A percentile compares a stretch with the other conserved stretches of the same genome.
These are phyloP conservation scores for Eucalyptus sp. DNA, from an alignment of 345 rosid species.

Conservation along the genomic window DNA sequence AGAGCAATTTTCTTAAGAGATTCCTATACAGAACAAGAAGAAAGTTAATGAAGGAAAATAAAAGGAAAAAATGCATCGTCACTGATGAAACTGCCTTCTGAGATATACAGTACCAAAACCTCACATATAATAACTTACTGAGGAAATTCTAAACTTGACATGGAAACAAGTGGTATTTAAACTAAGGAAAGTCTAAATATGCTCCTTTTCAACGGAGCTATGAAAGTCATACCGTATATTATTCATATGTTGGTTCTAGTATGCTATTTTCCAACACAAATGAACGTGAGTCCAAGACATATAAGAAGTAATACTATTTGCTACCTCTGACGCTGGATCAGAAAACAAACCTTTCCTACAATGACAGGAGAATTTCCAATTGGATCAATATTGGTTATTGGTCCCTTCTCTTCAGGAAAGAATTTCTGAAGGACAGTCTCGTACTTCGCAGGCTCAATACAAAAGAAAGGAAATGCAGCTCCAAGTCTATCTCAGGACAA, in stretches of 20 bases:
- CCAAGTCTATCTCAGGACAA: slow-evolving; percentile 71
- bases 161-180: not conserved
- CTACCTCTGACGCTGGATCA: not conserved
- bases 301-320: not conserved
- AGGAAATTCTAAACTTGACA: not conserved
- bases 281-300: not conserved
- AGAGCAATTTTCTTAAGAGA: slow-evolving; percentile 89
- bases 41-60: not conserved
- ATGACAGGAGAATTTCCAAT: slow-evolving; percentile 97
- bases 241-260: not conserved
- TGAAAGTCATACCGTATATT: not conserved
- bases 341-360: slow-evolving; percentile 52
- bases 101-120: not conserved
- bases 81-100: not conserved
- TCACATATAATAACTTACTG: not conserved
- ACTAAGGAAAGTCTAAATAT: not conserved
- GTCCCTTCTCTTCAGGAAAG: slow-evolving; percentile 77
- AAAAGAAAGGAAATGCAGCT: slow-evolving; percentile 97
- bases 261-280: not conserved
- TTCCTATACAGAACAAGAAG: slow-evolving; percentile 26
- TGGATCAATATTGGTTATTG: slow-evolving; percentile 69
- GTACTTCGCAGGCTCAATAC: slow-evolving; percentile 87
- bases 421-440: slow-evolving; percentile 63
- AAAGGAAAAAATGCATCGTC: not conserved
- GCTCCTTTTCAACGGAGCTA: not conserved